Conservation (phyloP, 1,284 basidiomycete species). For the Porogramme epimiltina region DNA sequence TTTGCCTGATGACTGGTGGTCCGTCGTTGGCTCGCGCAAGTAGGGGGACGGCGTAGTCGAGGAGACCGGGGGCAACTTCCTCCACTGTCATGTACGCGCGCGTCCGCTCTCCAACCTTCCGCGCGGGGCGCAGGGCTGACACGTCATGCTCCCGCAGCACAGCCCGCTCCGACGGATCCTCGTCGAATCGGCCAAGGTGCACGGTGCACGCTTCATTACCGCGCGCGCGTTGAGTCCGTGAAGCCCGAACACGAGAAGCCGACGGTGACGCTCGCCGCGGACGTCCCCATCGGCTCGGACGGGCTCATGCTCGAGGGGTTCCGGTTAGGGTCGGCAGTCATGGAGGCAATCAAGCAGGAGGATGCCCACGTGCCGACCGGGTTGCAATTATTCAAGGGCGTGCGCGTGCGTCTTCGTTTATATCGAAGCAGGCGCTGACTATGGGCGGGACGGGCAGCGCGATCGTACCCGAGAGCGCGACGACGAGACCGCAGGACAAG, state of each 20-base stretch:
- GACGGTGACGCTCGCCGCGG: slow-evolving; percentile 28
- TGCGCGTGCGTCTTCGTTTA: not conserved
- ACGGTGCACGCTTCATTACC: slow-evolving; percentile 25
- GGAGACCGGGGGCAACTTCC: slow-evolving; percentile 31
- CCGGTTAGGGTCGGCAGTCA: slow-evolving; percentile 22
- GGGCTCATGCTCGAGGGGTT: slow-evolving; percentile 19
- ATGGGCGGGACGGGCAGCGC: not conserved
- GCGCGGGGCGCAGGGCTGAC: not conserved
- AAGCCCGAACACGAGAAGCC: slow-evolving; percentile 19
- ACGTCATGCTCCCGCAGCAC: slow-evolving; percentile 20
- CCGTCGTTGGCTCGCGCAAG: slow-evolving; percentile 22
- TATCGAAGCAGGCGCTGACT: too few relatives aligned
- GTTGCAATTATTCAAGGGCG: slow-evolving; percentile 23
- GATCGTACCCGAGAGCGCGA: not conserved
- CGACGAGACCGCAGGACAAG: not conserved
- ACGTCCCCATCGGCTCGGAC: slow-evolving; percentile 36
- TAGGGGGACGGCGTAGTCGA: slow-evolving; percentile 29
- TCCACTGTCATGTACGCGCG: slow-evolving; percentile 26
- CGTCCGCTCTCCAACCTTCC: not conserved
- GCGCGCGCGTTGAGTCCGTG: slow-evolving; percentile 19
- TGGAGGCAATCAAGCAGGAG: slow-evolving; percentile 17
- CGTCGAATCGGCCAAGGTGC: slow-evolving; percentile 22
- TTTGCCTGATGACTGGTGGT: slow-evolving; percentile 26
- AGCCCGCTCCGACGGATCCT: slow-evolving; percentile 27
- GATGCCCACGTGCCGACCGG: slow-evolving; percentile 6